Conservation (phyloP, 345 rosid species). For the Camelina laxa region DNA sequence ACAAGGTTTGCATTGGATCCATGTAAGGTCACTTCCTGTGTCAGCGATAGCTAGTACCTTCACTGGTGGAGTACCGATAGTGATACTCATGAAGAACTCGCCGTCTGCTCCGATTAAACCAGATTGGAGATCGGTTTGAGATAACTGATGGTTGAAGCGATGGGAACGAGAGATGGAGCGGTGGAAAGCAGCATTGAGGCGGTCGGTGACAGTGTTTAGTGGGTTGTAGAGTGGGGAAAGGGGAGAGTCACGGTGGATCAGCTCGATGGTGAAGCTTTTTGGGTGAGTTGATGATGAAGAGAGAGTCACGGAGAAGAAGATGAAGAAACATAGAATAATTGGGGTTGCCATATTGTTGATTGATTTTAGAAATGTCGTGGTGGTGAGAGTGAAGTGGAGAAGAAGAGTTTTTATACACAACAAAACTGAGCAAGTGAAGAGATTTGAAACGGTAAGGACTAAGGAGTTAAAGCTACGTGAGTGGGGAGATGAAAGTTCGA, state of each 20-base stretch:
- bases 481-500: slow-evolving; percentile 14
- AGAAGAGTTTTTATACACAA: slow-evolving; percentile 30
- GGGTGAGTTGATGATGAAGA: slow-evolving; percentile 17
- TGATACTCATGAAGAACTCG: slow-evolving; percentile 60
- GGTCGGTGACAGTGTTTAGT: slow-evolving; percentile 38
- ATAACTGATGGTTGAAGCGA: slow-evolving; percentile 30
- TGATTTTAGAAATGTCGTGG: not conserved
- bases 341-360: slow-evolving; percentile 18
- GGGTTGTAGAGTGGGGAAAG: slow-evolving; percentile 57
- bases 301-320: slow-evolving; percentile 16
- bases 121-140: slow-evolving; percentile 45
- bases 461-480: slow-evolving; percentile 27
- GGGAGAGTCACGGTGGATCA: slow-evolving; percentile 66
- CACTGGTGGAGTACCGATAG: slow-evolving; percentile 59
- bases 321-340: not conserved
- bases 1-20: slow-evolving; percentile 76
- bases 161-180: slow-evolving; percentile 59
- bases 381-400: slow-evolving; percentile 4
- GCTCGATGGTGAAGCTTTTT: slow-evolving; percentile 45
- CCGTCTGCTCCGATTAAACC: slow-evolving; percentile 49
- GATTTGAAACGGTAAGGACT: slow-evolving; percentile 36
- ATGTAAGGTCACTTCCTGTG: slow-evolving; percentile 66
- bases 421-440: slow-evolving; percentile 14
- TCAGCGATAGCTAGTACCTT: slow-evolving; percentile 55
- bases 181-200: slow-evolving; percentile 47